Percentiles rank a stretch among this genome's conserved stretches.
phyloP scores from a whole-genome alignment of 768 basidiomycete genomes.

The Russula ochroleuca region DNA sequence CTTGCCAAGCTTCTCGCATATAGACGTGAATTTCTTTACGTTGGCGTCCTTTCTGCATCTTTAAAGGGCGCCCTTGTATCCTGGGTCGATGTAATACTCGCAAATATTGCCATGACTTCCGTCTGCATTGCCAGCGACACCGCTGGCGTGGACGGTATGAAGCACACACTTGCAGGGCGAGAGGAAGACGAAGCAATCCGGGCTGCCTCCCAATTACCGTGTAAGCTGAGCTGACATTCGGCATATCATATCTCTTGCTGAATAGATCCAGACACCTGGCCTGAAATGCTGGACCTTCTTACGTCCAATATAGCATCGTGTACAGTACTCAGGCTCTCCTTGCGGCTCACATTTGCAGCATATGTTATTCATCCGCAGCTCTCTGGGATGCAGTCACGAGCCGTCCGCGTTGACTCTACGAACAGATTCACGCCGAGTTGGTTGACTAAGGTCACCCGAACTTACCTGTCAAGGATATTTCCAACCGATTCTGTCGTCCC shows the following conservation, averaged over 20 bases:
- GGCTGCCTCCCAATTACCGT: constrained; percentile 66
- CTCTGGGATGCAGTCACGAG: constrained; percentile 28
- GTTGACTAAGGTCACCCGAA: constrained; percentile 4
- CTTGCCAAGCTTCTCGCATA: constrained; percentile 45
- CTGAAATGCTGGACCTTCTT: constrained; percentile 42
- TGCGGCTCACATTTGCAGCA: constrained; percentile 52
- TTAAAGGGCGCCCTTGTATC: constrained; percentile 33
- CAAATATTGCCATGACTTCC: constrained; percentile 44
- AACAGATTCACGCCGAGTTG: constrained; percentile 8
- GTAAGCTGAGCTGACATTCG: constrained; percentile 34
- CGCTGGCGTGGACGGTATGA: constrained; percentile 8
- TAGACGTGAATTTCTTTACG: constrained; percentile 45
- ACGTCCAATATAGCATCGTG: constrained; percentile 51
- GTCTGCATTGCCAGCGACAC: constrained; percentile 34
- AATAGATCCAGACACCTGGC: constrained; percentile 48
- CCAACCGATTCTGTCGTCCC: not conserved
- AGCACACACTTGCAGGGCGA: constrained; percentile 38
- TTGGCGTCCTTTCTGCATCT: constrained; percentile 35
- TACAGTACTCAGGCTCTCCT: constrained; percentile 54
- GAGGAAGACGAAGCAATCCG: constrained; percentile 49
- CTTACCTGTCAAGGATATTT: constrained; percentile 14
- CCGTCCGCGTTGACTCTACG: constrained; percentile 22
- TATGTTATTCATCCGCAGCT: constrained; percentile 51
- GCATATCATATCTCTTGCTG: constrained; percentile 9
- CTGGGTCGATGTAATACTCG: constrained; percentile 62